Evolutionary conservation across 1,284 basidiomycete species (phyloP), one percentile per base, ranked within the genome.

Genomic region (Acaromyces ingoldii): DNA sequence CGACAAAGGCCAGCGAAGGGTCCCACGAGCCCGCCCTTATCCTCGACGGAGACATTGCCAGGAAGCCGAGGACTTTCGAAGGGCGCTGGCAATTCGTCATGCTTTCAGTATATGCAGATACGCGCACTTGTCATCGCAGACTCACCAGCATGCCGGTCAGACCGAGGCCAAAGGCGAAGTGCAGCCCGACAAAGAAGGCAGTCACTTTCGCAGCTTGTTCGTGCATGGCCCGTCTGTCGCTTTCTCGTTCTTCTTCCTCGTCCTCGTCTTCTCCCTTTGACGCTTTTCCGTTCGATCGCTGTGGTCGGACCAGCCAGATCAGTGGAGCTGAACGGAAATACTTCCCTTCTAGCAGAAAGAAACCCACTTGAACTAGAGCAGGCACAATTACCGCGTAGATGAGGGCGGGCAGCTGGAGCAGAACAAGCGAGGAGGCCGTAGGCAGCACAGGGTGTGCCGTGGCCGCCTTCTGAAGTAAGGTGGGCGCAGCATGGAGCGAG

Each of bases 1-100:
- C 73, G 43, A 81, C 75, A 63, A 80, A 69, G 4, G 71, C 73
- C 5, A 81, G 74, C 0, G 76, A 77, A 4, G 79, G 79, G 55
- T 81, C 80, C 67, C 76, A 80, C 0, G 49, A 43, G 17, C 64
- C 63, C 10, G 28, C 25, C 22, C 15, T 40, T 30, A 51, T 36
- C 24, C 49, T 24, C 0, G 40, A 7, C 7, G 62, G 49, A 0
- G 63, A 60, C 30, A 65, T 45, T 38, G 53, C 46, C 29, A 69
- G 63, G 55, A 70, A 72, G 2, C 55, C 51, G 21, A 65, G 50
- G 40, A 72, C 69, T 44, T 63, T 71, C 17, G 53, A 60, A 1
- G 69, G 67, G n/a, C 58, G 40, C n/a, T 53, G 30, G 15, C 46
- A 44, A 2, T 38, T 47, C 38, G 59, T 33, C 26, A 55, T 50